Evolutionary conservation across 768 basidiomycete species (phyloP), one percentile per base, ranked within the genome.

Genomic region (Trametes cingulata): DNA sequence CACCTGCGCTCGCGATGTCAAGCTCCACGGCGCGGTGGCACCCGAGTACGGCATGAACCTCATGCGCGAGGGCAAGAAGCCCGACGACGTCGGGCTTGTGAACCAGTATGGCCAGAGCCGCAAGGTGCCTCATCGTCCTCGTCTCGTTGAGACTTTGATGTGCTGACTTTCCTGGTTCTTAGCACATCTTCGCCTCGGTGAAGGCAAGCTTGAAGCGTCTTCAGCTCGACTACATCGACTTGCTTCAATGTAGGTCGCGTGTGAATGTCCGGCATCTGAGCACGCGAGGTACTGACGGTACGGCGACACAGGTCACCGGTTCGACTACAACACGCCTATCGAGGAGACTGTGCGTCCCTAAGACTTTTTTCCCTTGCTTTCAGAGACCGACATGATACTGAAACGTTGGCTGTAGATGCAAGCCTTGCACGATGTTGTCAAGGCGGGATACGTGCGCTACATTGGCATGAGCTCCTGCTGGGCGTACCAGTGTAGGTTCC

Each of bases 131-230:
- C 9, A 14, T 5, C 13, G 13, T 8, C 19, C 20, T 2, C 9
- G 37, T 4, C 20, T 33, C 4, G 29, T 33, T 10, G 29, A 33
- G 10, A 15, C 6, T 6, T 20, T n/a, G 12, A 25, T 46, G 2
- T 2, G 15, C 36, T 9, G 20, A n/a, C 6, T 24, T 10, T 42
- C 48, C 10, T 6, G 3, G 15, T 8, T 50, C 2, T 1, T 33
- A 90, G 85, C 85, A 87, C 67, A 90, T 92, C 52, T 91, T 92
- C 64, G 87, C 86, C 29, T 78, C 84, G 0, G 80, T 87, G 39
- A 84, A 85, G 65, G 73, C 74, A n/a, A 85, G 84, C 53, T 70
- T 91, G 50, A 73, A 86, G 66, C 78, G 89, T 17, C 77, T 92
- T 3, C 85, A 88, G 56, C 71, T 89, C 27, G 90, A 91, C 56